Percentiles rank a stretch among this genome's conserved stretches.
phyloP scores from a whole-genome alignment of 2,329 filamentous ascomycete genomes.

The Fusarium tupiense region DNA sequence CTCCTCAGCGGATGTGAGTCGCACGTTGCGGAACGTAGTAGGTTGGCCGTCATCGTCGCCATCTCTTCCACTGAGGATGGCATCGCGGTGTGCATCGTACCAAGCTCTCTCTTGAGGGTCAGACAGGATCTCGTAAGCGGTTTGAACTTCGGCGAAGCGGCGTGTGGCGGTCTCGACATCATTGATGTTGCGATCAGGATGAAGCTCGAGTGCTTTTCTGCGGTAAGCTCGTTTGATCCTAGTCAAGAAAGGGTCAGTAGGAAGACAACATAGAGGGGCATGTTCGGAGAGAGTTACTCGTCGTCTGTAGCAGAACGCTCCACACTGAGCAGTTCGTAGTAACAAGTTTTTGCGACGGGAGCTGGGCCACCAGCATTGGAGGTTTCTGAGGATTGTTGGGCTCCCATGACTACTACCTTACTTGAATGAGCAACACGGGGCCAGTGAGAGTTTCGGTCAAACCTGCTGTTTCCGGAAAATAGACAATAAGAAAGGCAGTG shows the following conservation, averaged over 20 bases:
- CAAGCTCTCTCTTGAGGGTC: slow-evolving; percentile 95
- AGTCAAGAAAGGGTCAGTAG: neutral
- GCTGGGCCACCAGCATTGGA: slow-evolving; percentile 48
- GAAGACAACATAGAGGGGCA: neutral
- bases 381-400: slow-evolving; percentile 62
- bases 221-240: slow-evolving; percentile 95
- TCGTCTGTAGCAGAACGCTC: slow-evolving; percentile 79
- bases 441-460: neutral
- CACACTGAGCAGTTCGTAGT: slow-evolving; percentile 85
- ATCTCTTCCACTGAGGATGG: slow-evolving; percentile 77
- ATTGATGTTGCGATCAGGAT: slow-evolving; percentile 92
- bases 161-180: slow-evolving; percentile 85
- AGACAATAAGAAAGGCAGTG: neutral
- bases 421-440: neutral
- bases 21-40: slow-evolving; percentile 73
- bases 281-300: slow-evolving; percentile 65
- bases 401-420: slow-evolving; percentile 56
- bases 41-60: slow-evolving; percentile 57
- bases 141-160: slow-evolving; percentile 90
- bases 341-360: slow-evolving; percentile 72
- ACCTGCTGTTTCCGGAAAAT: neutral
- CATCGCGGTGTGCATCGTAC: slow-evolving; percentile 95
- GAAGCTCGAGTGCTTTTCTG: slow-evolving; percentile 88
- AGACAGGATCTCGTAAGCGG: slow-evolving; percentile 94
- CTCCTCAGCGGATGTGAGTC: slow-evolving; percentile 82